Conservation (phyloP, 2,329 filamentous ascomycete species). For the Rutstroemia sp. region DNA sequence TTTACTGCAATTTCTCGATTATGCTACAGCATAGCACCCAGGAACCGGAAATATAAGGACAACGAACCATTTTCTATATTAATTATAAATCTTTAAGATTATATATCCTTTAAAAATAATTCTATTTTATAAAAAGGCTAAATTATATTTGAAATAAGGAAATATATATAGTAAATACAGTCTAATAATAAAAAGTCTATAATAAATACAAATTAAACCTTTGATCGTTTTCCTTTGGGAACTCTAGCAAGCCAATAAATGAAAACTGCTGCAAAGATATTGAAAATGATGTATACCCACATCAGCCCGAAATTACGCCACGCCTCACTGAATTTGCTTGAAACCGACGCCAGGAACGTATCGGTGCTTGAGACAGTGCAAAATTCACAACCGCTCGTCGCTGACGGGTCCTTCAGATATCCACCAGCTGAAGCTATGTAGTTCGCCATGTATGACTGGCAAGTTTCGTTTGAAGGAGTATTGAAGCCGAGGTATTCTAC, state of each 20-base stretch:
- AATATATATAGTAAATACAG: too few species aligned
- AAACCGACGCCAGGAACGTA: slow-evolving; percentile 53
- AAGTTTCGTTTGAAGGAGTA: slow-evolving; percentile 43
- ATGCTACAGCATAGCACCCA: too few species aligned
- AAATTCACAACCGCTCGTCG: slow-evolving; percentile 46
- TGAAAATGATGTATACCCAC: slow-evolving; percentile 42
- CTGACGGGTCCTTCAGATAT: slow-evolving; percentile 47
- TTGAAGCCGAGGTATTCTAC: slow-evolving; percentile 41
- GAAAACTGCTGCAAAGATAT: slow-evolving; percentile 42
- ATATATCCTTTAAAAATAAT: too few species aligned
- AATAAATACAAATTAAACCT: too few species aligned
- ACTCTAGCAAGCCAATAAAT: slow-evolving; percentile 46
- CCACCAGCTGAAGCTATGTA: slow-evolving; percentile 43
- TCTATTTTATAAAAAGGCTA: too few species aligned
- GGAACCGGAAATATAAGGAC: too few species aligned
- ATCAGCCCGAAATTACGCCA: slow-evolving; percentile 56
- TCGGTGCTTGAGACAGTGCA: slow-evolving; percentile 53
- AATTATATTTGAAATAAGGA: too few species aligned
- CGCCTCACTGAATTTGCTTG: slow-evolving; percentile 54
- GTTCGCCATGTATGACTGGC: slow-evolving; percentile 46
- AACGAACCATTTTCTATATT: too few species aligned
- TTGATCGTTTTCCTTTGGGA: slow-evolving; percentile 29
- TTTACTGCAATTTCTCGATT: too few species aligned
- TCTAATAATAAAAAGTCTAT: too few species aligned
- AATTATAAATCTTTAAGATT: too few species aligned